These are phyloP conservation scores for Albizia julibrissin DNA, from an alignment of 306 rosid genomes.

Conservation along the genomic window DNA sequence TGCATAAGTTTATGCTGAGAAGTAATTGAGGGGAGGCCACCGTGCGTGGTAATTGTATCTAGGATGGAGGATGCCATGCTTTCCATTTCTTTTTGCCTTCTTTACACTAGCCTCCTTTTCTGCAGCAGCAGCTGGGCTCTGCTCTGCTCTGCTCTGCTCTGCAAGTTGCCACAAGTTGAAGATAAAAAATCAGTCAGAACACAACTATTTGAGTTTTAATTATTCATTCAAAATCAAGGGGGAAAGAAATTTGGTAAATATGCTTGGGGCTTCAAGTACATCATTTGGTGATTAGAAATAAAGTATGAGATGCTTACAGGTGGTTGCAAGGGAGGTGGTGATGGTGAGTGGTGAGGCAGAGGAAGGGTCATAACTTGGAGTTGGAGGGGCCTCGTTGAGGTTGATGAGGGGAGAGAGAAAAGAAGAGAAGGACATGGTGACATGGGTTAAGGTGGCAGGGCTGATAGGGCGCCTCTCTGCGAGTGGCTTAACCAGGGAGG, in stretches of 20 bases:
- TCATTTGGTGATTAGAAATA: too few relatives aligned
- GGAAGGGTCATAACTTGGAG: slow-evolving; percentile 11
- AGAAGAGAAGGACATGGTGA: slow-evolving; percentile 42
- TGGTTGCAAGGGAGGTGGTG: neutral
- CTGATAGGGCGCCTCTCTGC: slow-evolving; percentile 69
- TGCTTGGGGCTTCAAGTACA: neutral
- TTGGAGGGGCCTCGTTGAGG: slow-evolving; percentile 65
- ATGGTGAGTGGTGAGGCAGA: neutral
- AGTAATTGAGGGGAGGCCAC: neutral
- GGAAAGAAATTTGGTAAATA: too few relatives aligned
- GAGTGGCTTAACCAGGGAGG: slow-evolving; percentile 66
- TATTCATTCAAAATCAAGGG: neutral
- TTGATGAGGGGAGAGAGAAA: slow-evolving; percentile 43
- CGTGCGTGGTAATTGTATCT: neutral
- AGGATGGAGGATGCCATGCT: neutral
- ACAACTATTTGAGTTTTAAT: neutral
- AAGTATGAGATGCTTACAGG: neutral
- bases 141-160: too few relatives aligned
- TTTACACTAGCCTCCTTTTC: neutral
- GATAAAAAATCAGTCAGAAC: neutral
- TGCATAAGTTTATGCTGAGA: neutral
- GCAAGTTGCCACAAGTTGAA: neutral
- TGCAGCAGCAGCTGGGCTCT: neutral
- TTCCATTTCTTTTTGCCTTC: neutral
- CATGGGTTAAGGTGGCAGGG: slow-evolving; percentile 41